Evolutionary conservation across 1,284 basidiomycete species (phyloP).

Genomic region (Mixia osmundae): DNA sequence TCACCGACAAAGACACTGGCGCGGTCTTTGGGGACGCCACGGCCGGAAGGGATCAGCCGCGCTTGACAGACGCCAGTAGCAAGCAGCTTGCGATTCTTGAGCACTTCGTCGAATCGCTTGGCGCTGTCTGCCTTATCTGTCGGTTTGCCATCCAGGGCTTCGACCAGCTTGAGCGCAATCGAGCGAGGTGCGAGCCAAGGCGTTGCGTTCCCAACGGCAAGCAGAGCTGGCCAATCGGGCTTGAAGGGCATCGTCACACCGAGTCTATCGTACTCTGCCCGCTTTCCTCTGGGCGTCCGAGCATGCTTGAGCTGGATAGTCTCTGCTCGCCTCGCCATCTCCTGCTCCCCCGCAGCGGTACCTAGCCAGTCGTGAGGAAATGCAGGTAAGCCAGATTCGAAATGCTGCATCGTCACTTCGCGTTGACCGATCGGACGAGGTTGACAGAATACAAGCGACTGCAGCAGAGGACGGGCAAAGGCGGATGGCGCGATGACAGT

Average conservation of each 20-base stretch:
- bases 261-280: slow-evolving; percentile 42
- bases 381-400: slow-evolving; percentile 44
- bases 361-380: slow-evolving; percentile 63
- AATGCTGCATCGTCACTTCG: slow-evolving; percentile 46
- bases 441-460: slow-evolving; percentile 51
- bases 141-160: not conserved
- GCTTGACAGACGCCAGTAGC: slow-evolving; percentile 8
- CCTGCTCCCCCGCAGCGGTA: slow-evolving; percentile 31
- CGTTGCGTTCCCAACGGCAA: slow-evolving; percentile 21
- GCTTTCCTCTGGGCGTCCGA: slow-evolving; percentile 58
- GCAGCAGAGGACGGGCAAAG: slow-evolving; percentile 69
- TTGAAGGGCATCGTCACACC: slow-evolving; percentile 37
- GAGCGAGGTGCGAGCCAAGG: not conserved
- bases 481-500: slow-evolving; percentile 57
- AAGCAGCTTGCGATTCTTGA: not conserved
- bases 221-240: slow-evolving; percentile 42
- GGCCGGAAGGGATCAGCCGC: slow-evolving; percentile 6
- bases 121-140: not conserved
- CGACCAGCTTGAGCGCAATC: not conserved
- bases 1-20: slow-evolving; percentile 4
- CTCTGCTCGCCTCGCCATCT: slow-evolving; percentile 28
- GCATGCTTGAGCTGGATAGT: slow-evolving; percentile 40
- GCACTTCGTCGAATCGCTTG: not conserved
- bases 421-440: slow-evolving; percentile 56
- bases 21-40: slow-evolving; percentile 12